Percentiles rank a stretch among this genome's conserved stretches.
phyloP scores from a whole-genome alignment of 2,329 filamentous ascomycete genomes.

The Colletotrichum orchidophilum region DNA sequence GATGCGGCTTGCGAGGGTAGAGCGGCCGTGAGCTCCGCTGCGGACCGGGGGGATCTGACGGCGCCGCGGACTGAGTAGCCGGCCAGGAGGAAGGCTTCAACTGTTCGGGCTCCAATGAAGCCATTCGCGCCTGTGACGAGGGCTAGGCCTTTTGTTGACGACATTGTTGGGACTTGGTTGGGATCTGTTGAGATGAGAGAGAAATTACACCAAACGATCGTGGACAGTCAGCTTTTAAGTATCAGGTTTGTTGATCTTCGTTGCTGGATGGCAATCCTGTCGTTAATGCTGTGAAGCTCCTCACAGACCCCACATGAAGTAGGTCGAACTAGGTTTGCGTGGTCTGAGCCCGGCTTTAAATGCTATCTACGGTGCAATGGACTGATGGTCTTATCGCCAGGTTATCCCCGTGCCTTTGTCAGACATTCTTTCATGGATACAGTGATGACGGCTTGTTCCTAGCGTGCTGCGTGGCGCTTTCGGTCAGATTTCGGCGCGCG shows the following conservation, averaged over 20 bases:
- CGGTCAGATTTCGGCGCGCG: neutral
- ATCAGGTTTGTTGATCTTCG: too few relatives aligned
- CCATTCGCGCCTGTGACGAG: conserved; percentile 51
- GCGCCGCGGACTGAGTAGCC: conserved; percentile 51
- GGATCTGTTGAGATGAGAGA: neutral
- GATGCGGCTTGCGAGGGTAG: conserved; percentile 35
- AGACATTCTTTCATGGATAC: neutral
- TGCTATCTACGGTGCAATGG: neutral
- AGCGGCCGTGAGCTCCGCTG: conserved; percentile 33
- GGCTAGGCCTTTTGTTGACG: conserved; percentile 33
- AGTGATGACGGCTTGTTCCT: neutral
- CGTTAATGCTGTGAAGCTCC: too few relatives aligned
- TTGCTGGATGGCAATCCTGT: too few relatives aligned
- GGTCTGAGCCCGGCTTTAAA: neutral
- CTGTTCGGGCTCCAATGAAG: conserved; percentile 49
- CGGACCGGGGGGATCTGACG: conserved; percentile 41
- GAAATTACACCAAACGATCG: neutral
- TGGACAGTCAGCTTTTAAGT: neutral
- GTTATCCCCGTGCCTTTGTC: neutral
- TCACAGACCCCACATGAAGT: neutral
- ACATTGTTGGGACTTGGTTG: neutral
- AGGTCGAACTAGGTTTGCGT: neutral
- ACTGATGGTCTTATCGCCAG: neutral
- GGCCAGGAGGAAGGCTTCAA: conserved; percentile 46
- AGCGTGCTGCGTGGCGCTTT: neutral